Base-by-base conservation (phyloP, 2,329 filamentous ascomycete species). In the Elsinoe fawcettii region DNA sequence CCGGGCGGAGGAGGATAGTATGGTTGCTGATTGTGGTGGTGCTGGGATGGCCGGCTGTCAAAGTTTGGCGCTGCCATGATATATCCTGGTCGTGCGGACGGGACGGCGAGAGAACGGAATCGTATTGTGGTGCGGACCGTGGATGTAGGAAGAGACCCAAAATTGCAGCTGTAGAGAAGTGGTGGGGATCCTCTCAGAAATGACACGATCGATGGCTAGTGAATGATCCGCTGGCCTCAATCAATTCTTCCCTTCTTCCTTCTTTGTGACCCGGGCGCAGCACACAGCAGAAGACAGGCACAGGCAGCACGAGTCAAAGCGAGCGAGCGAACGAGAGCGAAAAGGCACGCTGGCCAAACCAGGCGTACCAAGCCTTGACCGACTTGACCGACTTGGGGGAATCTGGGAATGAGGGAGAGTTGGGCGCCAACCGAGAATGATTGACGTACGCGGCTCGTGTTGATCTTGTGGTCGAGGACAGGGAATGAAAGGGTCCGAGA, bases 11-110 rank as follows among this genome's bases (percentile, higher is more conserved):
- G 54, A 37, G 54, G 54, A 30, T 30, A 56, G 54, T 56, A 56
- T 47, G 34, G 53, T 27, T 54, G 51, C 20, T 54, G 51, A 16
- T 22, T 5, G 36, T 56, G 39, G 2, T 56, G 39, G n/a, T 56
- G 54, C 22, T 37, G 34, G 14, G 12, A 39, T 6, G 20, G 41
- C 20, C 54, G 54, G n/a, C 16, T 30, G 41, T 56, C 54, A 27
- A 56, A 47, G 30, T 56, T 56, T n/a, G 54, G 54, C 25, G 54
- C 54, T 27, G 54, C 39, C 54, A 56, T 56, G 23, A 32, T 39
- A 32, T 39, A n/a, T 32, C 46, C 23, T 14, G 25, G 32, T 39
- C 49, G n/a, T 9, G 18, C 18, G 32, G 16, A 37, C 32, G 30
- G 30, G 49, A 23, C 20, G 49, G 30, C 5, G 27, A 30, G 9